phyloP scores from a whole-genome alignment of 2,329 filamentous ascomycete species.

The Sporothrix schenckii region DNA sequence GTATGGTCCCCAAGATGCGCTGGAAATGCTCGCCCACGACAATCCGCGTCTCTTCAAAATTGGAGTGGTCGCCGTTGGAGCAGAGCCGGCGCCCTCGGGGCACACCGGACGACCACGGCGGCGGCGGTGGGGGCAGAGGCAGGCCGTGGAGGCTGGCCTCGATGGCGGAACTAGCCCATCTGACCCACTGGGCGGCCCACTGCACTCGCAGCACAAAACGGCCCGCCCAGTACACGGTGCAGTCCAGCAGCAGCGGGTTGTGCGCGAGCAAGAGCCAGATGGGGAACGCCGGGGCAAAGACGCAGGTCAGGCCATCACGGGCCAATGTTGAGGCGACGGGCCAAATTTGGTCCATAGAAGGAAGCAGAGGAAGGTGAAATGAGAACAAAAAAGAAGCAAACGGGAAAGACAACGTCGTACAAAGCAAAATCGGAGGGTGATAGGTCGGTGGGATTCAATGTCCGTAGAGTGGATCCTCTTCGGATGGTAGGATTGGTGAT shows the following conservation, averaged over 20 bases:
- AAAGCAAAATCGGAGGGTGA: background rate
- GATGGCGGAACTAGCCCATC: background rate
- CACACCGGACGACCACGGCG: background rate
- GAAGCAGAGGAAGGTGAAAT: background rate
- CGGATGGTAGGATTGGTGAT: background rate
- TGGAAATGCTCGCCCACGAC: conserved; percentile 17
- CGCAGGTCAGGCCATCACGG: background rate
- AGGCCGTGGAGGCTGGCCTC: background rate
- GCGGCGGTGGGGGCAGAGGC: background rate
- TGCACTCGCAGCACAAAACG: background rate
- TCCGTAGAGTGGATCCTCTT: background rate
- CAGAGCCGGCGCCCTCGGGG: conserved; percentile 9
- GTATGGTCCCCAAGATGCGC: background rate
- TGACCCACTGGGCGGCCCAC: background rate
- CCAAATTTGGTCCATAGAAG: background rate
- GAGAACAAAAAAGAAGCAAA: background rate
- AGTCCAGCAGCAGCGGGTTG: conserved; percentile 10
- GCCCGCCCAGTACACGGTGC: background rate
- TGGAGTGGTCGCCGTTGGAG: conserved; percentile 29
- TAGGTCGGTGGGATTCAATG: background rate
- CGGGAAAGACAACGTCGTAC: background rate
- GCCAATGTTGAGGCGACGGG: background rate
- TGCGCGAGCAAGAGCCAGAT: conserved; percentile 3
- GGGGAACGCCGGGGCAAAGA: background rate
- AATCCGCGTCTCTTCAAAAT: conserved; percentile 28